phyloP scores from a whole-genome alignment of 257 asterid genomes.

The Sherardia arvensis region DNA sequence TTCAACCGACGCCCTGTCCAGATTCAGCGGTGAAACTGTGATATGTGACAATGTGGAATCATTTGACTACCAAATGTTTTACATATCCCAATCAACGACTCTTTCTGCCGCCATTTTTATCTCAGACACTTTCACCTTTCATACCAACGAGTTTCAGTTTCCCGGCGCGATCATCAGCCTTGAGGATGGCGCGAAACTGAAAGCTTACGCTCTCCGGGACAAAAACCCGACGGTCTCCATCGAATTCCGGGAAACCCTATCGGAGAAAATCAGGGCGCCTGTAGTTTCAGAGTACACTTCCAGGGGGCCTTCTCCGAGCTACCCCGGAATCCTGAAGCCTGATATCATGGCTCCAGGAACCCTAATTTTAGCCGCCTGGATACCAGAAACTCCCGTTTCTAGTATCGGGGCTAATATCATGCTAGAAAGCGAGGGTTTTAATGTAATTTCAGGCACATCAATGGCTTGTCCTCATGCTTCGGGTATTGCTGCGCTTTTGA shows the following conservation, averaged over 20 bases:
- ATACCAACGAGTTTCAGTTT: background rate
- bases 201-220: background rate
- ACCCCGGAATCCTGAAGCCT: slow-evolving; percentile 27
- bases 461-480: slow-evolving; percentile 44
- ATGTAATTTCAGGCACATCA: slow-evolving; percentile 23
- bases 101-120: background rate
- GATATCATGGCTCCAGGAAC: slow-evolving; percentile 39
- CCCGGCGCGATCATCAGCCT: background rate
- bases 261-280: slow-evolving; percentile 23
- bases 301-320: slow-evolving; percentile 30
- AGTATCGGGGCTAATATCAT: background rate
- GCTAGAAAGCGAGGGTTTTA: slow-evolving; percentile 13
- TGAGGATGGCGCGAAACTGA: background rate
- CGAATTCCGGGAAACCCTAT: slow-evolving; percentile 21
- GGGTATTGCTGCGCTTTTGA: slow-evolving; percentile 35
- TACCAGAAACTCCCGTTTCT: slow-evolving; percentile 6
- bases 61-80: background rate
- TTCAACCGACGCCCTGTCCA: background rate
- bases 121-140: background rate
- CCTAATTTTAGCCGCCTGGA: slow-evolving; percentile 25
- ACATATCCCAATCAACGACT: background rate
- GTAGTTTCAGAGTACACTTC: slow-evolving; percentile 18
- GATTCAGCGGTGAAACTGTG: background rate
- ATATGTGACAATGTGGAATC: background rate
- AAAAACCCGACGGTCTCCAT: slow-evolving; percentile 14